Evolutionary conservation across 2,329 filamentous ascomycete genomes (phyloP), one percentile per base, ranked within the genome.

Genomic region (Diaporthe velutina): DNA sequence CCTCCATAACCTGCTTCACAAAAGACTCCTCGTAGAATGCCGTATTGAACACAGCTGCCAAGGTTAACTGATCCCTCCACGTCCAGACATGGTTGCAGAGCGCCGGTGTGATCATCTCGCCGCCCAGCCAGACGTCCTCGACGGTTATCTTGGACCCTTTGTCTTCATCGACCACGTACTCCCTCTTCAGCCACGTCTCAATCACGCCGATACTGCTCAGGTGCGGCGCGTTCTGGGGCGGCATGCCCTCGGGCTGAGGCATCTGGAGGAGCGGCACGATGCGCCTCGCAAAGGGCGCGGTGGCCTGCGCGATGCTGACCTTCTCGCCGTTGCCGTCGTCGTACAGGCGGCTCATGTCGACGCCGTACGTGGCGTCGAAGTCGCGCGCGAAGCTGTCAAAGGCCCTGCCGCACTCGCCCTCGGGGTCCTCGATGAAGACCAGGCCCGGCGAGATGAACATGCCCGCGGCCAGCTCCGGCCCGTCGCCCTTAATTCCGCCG

Each of bases 391-490:
- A 42, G 13, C 33, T 15, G n/a, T 55, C 66, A 19, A 55, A 70
- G 30, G 22, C 22, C 64, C 17, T 54, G 33, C 33, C 33, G 19
- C n/a, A n/a, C 13, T 25, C 33, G 19, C 35, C 66, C 35, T 35
- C 50, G 28, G 66, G 50, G 6, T 70, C 66, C 25, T 45, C 38
- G 66, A 70, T 40, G 19, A 57, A 70, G 9, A 70, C 66, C 15
- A 70, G 66, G 17, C 66, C 66, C 15, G 50, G 50, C 17, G 35
- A 57, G 35, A 70, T 57, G 25, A 70, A 70, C 50, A 70, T 57
- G n/a, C 66, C 66, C 17, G 66, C 66, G n/a, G 35, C 66, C 38
- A 57, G 50, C 66, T 70, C 66, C 35, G 66, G 66, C 52, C 35
- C 50, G 22, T 70, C 30, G 15, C 66, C 42, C 2, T 13, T 30